Evolutionary conservation across 257 asterid species (phyloP).

Genomic region (Vinca minor): DNA sequence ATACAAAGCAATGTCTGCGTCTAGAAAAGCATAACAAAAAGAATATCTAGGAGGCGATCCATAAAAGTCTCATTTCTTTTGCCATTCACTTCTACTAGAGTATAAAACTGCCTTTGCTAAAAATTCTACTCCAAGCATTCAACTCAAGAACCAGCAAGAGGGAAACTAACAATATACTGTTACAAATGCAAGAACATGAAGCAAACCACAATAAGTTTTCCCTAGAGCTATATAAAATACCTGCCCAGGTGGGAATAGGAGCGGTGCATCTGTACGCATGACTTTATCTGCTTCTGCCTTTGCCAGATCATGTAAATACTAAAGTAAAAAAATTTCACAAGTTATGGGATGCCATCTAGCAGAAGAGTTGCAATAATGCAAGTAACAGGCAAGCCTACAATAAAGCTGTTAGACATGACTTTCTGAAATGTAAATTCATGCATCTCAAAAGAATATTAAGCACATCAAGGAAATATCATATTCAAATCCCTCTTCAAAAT

Average conservation of each 20-base stretch:
- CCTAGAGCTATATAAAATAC: constrained; percentile 30
- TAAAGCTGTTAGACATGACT: not conserved
- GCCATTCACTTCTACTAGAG: not conserved
- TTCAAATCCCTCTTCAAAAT: not conserved
- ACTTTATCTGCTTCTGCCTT: constrained; percentile 68
- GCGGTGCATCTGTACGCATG: constrained; percentile 92
- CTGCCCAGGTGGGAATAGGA: constrained; percentile 91
- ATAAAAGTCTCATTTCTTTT: not conserved
- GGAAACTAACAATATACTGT: not conserved
- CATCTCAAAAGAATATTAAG: not conserved
- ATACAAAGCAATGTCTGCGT: not conserved
- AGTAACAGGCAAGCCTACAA: not conserved
- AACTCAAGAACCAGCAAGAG: too few relatives aligned
- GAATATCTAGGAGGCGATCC: not conserved
- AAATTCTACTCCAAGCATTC: not conserved
- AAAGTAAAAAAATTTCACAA: constrained; percentile 2
- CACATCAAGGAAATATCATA: not conserved
- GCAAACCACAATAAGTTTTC: not conserved
- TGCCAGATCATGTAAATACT: constrained; percentile 63
- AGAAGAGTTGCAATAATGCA: not conserved
- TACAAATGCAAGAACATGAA: not conserved
- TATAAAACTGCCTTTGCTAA: not conserved
- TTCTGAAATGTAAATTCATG: constrained; percentile 1
- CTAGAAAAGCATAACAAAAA: not conserved
- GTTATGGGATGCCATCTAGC: not conserved